phyloP scores from a whole-genome alignment of 2,329 filamentous ascomycete genomes.

The Diaporthe vaccinii region DNA sequence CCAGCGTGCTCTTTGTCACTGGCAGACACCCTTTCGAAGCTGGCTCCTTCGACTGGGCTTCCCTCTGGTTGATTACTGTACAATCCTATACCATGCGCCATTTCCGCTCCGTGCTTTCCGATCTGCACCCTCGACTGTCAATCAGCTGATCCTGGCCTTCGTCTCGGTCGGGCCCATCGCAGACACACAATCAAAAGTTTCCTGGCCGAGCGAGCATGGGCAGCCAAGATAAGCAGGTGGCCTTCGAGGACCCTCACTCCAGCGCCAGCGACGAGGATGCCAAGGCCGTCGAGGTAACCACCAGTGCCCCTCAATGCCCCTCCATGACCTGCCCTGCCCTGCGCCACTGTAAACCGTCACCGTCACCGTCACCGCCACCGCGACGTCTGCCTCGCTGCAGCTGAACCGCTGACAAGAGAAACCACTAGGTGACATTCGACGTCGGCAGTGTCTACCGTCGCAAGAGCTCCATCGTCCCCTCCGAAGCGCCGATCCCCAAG shows the following conservation, averaged over 20 bases:
- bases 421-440: slow-evolving; percentile 71
- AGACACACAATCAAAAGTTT: neutral
- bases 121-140: slow-evolving; percentile 24
- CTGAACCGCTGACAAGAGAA: neutral
- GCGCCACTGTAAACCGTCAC: neutral
- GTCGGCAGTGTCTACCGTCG: slow-evolving; percentile 71
- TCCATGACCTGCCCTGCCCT: neutral
- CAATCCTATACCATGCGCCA: slow-evolving; percentile 15
- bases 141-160: slow-evolving; percentile 1
- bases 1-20: slow-evolving; percentile 14
- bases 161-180: neutral
- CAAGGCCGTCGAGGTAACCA: slow-evolving; percentile 64
- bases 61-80: slow-evolving; percentile 15
- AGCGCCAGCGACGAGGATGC: slow-evolving; percentile 66
- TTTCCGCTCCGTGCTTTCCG: slow-evolving; percentile 11
- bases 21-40: neutral
- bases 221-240: slow-evolving; percentile 47
- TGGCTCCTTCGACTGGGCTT: neutral
- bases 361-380: neutral
- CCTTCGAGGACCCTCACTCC: slow-evolving; percentile 51
- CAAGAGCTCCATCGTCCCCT: slow-evolving; percentile 74
- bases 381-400: neutral
- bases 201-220: slow-evolving; percentile 31
- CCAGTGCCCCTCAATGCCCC: slow-evolving; percentile 8
- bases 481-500: slow-evolving; percentile 58